Evolutionary conservation across 805 yeast species (phyloP).

Genomic region (Saccharomyces mikatae): DNA sequence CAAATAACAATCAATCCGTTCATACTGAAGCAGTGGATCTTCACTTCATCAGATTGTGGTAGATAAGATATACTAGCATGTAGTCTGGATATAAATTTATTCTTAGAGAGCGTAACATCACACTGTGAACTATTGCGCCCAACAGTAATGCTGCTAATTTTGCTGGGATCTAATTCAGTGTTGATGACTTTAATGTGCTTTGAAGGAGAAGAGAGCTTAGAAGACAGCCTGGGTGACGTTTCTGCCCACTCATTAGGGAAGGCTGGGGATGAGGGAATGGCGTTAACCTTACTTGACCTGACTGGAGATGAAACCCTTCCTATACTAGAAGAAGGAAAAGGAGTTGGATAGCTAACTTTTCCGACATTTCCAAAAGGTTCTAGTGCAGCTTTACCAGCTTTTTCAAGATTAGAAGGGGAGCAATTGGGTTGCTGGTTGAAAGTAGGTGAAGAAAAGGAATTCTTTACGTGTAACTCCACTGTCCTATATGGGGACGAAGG

Average conservation of each 20-base stretch:
- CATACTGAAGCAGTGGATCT: conserved; percentile 66
- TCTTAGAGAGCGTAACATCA: conserved; percentile 28
- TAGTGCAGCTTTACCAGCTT: not conserved
- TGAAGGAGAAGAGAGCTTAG: not conserved
- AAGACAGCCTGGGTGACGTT: not conserved
- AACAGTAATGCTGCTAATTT: conserved; percentile 17
- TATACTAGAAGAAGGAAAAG: conserved; percentile 57
- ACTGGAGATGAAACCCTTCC: conserved; percentile 36
- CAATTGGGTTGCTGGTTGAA: not conserved
- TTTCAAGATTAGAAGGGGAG: not conserved
- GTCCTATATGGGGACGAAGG: not conserved
- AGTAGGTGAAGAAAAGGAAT: not conserved
- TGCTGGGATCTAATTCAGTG: conserved; percentile 14
- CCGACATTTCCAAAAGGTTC: not conserved
- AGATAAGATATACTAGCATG: conserved; percentile 35
- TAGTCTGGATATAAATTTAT: conserved; percentile 27
- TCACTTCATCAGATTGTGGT: conserved; percentile 34
- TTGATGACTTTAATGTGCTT: conserved; percentile 1
- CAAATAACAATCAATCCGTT: conserved; percentile 69
- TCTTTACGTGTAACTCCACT: not conserved
- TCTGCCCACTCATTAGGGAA: not conserved
- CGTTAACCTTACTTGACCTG: conserved; percentile 8
- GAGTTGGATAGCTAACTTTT: conserved; percentile 50
- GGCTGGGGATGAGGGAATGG: conserved; percentile 1
- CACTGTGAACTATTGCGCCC: conserved; percentile 29